Conservation (phyloP, 768 basidiomycete species). For the Mycena alexandri region DNA sequence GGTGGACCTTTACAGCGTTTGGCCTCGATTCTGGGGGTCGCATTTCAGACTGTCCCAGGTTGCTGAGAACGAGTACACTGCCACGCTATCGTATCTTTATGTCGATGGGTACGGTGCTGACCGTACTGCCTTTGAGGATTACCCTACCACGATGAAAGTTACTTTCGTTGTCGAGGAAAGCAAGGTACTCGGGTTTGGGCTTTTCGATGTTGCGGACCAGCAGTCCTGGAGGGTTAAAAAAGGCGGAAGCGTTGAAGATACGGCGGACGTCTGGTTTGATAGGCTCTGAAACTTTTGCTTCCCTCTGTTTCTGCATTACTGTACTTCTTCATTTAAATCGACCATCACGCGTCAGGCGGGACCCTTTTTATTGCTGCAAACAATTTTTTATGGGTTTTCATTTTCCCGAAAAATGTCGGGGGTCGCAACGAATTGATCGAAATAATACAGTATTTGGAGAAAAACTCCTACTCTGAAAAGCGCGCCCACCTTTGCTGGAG, state of each 20-base stretch:
- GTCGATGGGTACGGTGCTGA: conserved; percentile 55
- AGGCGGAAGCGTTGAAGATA: conserved; percentile 39
- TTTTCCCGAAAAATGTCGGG: no score
- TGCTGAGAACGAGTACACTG: conserved; percentile 38
- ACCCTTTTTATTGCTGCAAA: no score
- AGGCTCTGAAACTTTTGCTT: conserved; percentile 18
- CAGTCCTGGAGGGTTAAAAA: conserved; percentile 41
- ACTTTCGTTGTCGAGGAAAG: conserved; percentile 45
- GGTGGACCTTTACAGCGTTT: conserved; percentile 45
- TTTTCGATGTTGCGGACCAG: conserved; percentile 30
- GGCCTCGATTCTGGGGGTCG: conserved; percentile 51
- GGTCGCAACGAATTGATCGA: no score
- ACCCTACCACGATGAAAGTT: neutral
- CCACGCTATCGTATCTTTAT: conserved; percentile 45
- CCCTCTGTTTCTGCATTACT: no score
- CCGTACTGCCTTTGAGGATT: conserved; percentile 47
- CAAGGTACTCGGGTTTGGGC: conserved; percentile 46
- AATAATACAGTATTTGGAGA: no score
- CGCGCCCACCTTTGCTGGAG: no score
- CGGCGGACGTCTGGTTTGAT: conserved; percentile 50
- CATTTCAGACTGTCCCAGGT: conserved; percentile 49
- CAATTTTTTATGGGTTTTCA: no score
- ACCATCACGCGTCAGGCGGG: no score
- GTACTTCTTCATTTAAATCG: no score
- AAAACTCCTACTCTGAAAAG: no score